Base-by-base conservation (phyloP, 768 basidiomycete species). In the Naematelia aurantialba region DNA sequence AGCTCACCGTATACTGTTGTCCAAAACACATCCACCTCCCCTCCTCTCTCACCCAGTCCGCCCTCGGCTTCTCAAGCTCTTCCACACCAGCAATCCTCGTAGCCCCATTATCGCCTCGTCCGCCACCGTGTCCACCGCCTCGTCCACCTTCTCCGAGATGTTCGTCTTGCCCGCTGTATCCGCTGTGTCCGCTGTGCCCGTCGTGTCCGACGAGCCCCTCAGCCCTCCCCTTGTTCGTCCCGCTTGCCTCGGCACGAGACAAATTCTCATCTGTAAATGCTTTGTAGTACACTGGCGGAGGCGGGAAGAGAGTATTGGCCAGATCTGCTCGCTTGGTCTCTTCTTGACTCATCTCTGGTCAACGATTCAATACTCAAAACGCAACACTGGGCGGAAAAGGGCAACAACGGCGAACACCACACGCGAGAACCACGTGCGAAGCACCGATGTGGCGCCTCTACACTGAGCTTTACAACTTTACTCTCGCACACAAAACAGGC, bases 231-330 rank as follows among this genome's bases (percentile, higher is more conserved):
- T 64, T 63, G 48, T 54, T 59, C 8, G 58, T 58, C 5, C 30
- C 42, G 24, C 49, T 55, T 1, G 62, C 52, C 29, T 44, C 47
- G n/a, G 59, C 49, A 52, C 59, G 58, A 2, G 51, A 29, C 5
- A 67, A 24, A 45, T 66, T 57, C 13, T 30, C 52, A 22, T 62
- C 50, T 2, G 71, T 68, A 54, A 39, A 73, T 0, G 45, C 54
- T 44, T 63, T 67, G 48, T 62, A 73, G 58, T 61, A 69, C 11
- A 56, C 27, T 0, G 72, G 72, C 11, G 72, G 72, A 12, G 72
- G 72, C 0, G 72, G 72, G 48, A 70, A 73, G 47, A 73, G 61
- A 4, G 72, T 70, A 44, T 73, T 73, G 27, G 72, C 62, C 26
- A 73, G 65, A 24, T 29, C 55, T 29, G 46, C 27, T 26, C 24